These are phyloP conservation scores for Naganishia sp. DNA, from an alignment of 1,284 basidiomycete genomes.

Conservation along the genomic window DNA sequence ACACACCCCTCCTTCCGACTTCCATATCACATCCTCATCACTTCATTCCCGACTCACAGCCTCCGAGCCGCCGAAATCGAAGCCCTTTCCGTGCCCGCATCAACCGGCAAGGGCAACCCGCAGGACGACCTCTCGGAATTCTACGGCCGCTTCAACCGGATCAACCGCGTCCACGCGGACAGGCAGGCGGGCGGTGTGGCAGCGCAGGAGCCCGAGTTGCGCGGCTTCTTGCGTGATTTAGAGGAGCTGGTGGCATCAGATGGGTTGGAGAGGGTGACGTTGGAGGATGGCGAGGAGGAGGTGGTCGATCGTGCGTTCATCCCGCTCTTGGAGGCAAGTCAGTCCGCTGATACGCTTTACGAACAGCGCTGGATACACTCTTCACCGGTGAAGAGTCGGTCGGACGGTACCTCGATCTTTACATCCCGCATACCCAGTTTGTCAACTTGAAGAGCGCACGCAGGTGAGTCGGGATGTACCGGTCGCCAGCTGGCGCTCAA, in stretches of 20 bases:
- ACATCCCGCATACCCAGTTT: constrained; percentile 82
- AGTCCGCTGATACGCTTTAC: neutral
- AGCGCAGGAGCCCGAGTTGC: constrained; percentile 58
- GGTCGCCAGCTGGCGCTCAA: too few relatives aligned
- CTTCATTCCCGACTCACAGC: constrained; percentile 52
- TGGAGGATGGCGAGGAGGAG: constrained; percentile 68
- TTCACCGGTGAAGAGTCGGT: constrained; percentile 96
- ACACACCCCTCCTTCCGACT: neutral
- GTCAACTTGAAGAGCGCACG: constrained; percentile 83
- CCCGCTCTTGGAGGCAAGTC: neutral
- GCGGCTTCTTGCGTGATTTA: constrained; percentile 77
- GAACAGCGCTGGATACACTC: constrained; percentile 74
- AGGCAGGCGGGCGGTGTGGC: constrained; percentile 12
- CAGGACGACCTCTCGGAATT: constrained; percentile 85
- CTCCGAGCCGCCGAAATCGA: constrained; percentile 54
- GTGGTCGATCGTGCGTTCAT: constrained; percentile 50
- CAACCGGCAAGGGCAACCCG: constrained; percentile 33
- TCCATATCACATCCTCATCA: too few relatives aligned
- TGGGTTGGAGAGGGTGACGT: constrained; percentile 54
- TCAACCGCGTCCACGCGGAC: constrained; percentile 93
- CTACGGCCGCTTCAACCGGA: constrained; percentile 87
- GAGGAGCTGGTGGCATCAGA: constrained; percentile 63
- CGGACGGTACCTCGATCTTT: constrained; percentile 91
- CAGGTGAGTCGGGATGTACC: constrained; percentile 57
- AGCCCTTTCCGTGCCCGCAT: constrained; percentile 55